phyloP scores from a whole-genome alignment of 163 green algal genomes.

The Volvox carteri region DNA sequence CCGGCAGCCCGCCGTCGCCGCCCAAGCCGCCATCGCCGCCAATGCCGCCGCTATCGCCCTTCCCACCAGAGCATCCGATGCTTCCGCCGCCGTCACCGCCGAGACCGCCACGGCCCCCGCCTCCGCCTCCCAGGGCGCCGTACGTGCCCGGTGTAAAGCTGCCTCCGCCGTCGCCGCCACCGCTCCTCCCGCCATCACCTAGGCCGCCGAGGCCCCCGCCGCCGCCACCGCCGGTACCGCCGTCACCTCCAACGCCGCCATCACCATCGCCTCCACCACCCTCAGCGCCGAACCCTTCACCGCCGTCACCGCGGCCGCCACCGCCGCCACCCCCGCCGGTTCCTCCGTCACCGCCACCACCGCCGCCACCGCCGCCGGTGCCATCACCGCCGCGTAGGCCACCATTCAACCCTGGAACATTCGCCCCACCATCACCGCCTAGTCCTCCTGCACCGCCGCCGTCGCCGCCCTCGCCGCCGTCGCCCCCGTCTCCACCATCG shows the following conservation, averaged over 20 bases:
- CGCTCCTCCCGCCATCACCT: not conserved
- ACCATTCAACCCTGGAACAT: not conserved
- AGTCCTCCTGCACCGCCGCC: not conserved
- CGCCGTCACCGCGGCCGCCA: not conserved
- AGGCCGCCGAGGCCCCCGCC: not conserved
- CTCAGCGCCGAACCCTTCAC: not conserved
- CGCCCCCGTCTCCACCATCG: not conserved
- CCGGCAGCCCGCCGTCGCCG: not conserved
- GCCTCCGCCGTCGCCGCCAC: not conserved
- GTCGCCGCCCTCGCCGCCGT: not conserved
- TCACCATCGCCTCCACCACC: too few relatives aligned
- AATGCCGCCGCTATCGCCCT: not conserved
- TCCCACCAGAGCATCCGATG: not conserved
- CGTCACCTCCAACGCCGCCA: not conserved
- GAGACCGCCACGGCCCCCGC: not conserved
- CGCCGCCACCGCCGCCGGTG: not conserved
- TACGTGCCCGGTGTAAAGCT: not conserved
- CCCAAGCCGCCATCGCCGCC: conserved; percentile 5
- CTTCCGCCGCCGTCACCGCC: not conserved
- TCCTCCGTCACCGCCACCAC: not conserved
- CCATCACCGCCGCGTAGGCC: not conserved
- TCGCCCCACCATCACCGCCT: not conserved
- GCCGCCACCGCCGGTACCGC: not conserved
- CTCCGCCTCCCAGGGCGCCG: not conserved
- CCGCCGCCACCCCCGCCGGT: not conserved